A percentile compares a stretch with the other conserved stretches of the same genome.
These are phyloP conservation scores for Umbelopsis isabellina DNA, from an alignment of 192 early-diverging fungal genomes.

Conservation along the genomic window DNA sequence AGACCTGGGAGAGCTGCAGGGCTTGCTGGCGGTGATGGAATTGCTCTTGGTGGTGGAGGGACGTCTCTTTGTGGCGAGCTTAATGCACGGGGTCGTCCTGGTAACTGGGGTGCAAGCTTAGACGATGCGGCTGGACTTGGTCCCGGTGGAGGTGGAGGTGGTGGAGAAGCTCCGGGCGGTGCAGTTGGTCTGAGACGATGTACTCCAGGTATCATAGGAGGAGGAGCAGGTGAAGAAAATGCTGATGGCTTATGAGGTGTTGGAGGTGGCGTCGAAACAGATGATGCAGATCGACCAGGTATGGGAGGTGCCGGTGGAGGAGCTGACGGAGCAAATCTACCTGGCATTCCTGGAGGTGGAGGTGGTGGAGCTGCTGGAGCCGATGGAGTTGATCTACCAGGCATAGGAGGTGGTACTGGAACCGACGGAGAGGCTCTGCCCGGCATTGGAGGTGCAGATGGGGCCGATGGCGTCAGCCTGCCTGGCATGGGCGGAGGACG, in stretches of 20 bases:
- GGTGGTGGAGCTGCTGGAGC: constrained; percentile 2
- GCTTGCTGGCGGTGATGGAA: constrained; percentile 26
- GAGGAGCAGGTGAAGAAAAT: constrained; percentile 30
- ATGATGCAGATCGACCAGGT: not conserved
- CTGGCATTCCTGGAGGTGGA: not conserved
- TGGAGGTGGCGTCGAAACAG: constrained; percentile 13
- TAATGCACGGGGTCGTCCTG: constrained; percentile 44
- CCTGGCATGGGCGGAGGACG: not conserved
- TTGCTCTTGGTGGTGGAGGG: constrained; percentile 29
- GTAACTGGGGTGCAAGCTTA: constrained; percentile 31
- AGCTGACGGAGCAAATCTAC: not conserved
- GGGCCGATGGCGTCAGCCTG: constrained; percentile 10
- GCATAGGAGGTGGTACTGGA: not conserved
- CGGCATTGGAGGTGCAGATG: constrained; percentile 22
- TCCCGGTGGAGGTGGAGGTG: constrained; percentile 29
- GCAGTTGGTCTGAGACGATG: not conserved
- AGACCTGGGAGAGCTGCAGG: constrained; percentile 27
- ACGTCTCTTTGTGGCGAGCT: constrained; percentile 40
- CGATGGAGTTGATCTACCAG: not conserved
- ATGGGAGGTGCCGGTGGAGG: not conserved
- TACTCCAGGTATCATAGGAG: constrained; percentile 30
- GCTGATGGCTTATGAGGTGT: constrained; percentile 22
- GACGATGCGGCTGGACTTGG: not conserved
- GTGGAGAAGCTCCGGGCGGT: constrained; percentile 4
- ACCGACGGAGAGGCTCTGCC: not conserved